Evolutionary conservation across 1,284 basidiomycete species (phyloP).

Genomic region (Apiotrichum akiyoshidainum): DNA sequence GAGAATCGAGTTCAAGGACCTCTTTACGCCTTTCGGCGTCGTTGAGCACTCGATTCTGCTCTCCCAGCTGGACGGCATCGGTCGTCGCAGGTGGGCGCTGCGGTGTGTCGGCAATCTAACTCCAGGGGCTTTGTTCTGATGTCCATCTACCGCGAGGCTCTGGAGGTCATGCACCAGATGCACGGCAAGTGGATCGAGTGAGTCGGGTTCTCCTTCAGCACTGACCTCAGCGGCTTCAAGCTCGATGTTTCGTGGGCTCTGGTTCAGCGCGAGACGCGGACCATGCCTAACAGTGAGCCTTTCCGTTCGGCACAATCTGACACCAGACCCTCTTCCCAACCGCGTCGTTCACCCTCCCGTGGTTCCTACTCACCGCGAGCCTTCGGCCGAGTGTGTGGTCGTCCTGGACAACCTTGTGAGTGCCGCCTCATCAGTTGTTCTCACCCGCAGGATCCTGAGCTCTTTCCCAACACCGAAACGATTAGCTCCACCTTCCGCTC

Average conservation of each 20-base stretch:
- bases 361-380: slow-evolving; percentile 23
- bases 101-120: background rate
- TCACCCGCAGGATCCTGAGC: slow-evolving; percentile 30
- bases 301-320: slow-evolving; percentile 4
- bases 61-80: slow-evolving; percentile 43
- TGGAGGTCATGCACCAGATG: slow-evolving; percentile 34
- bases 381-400: slow-evolving; percentile 27
- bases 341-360: slow-evolving; percentile 45
- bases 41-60: slow-evolving; percentile 46
- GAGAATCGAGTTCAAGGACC: slow-evolving; percentile 39
- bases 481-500: slow-evolving; percentile 36
- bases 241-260: slow-evolving; percentile 48
- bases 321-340: slow-evolving; percentile 28
- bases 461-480: slow-evolving; percentile 32
- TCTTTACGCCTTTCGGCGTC: slow-evolving; percentile 34
- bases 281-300: slow-evolving; percentile 26
- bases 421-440: background rate
- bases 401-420: slow-evolving; percentile 44
- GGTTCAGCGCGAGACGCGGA: slow-evolving; percentile 42
- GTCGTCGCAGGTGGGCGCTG: slow-evolving; percentile 31
- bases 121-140: slow-evolving; percentile 45
- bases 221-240: slow-evolving; percentile 35
- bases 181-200: slow-evolving; percentile 41
- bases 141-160: slow-evolving; percentile 38
- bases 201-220: slow-evolving; percentile 9